These are phyloP conservation scores for Penicillium roqueforti DNA, from an alignment of 495 filamentous ascomycete genomes.

Conservation along the genomic window DNA sequence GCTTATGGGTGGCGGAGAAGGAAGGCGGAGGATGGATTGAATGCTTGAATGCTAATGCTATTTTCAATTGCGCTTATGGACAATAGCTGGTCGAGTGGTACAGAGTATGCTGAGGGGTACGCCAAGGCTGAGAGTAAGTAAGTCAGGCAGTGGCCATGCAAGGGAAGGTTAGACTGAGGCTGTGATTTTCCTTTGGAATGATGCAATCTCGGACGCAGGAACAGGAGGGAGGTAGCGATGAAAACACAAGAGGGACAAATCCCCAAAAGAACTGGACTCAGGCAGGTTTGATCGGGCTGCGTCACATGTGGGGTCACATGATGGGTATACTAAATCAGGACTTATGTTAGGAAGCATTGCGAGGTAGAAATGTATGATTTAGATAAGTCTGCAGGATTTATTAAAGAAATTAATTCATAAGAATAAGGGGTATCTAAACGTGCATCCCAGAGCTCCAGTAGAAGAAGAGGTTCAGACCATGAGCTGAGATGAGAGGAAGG, in stretches of 20 bases:
- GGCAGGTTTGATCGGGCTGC: constrained; percentile 5
- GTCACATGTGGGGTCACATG: constrained; percentile 14
- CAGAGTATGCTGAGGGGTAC: neutral
- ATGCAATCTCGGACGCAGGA: neutral
- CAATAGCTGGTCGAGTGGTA: constrained; percentile 1
- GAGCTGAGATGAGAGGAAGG: constrained; percentile 5
- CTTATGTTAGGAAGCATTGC: neutral
- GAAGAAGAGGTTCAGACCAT: constrained; percentile 8
- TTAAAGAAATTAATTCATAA: constrained; percentile 7
- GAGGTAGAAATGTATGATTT: neutral
- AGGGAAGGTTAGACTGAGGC: neutral
- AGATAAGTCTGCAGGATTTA: neutral
- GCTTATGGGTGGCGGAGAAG: constrained; percentile 11
- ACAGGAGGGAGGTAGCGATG: neutral
- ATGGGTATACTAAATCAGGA: neutral
- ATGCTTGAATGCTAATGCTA: neutral
- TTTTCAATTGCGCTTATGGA: neutral
- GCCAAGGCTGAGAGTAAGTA: neutral
- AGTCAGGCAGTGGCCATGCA: neutral
- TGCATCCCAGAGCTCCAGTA: constrained; percentile 17
- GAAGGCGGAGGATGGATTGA: neutral
- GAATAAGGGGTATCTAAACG: constrained; percentile 27
- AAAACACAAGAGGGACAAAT: neutral
- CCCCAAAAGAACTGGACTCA: constrained; percentile 1
- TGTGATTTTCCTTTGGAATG: neutral